Base-by-base conservation (phyloP, 1,284 basidiomycete species). In the Trametes pubescens region DNA sequence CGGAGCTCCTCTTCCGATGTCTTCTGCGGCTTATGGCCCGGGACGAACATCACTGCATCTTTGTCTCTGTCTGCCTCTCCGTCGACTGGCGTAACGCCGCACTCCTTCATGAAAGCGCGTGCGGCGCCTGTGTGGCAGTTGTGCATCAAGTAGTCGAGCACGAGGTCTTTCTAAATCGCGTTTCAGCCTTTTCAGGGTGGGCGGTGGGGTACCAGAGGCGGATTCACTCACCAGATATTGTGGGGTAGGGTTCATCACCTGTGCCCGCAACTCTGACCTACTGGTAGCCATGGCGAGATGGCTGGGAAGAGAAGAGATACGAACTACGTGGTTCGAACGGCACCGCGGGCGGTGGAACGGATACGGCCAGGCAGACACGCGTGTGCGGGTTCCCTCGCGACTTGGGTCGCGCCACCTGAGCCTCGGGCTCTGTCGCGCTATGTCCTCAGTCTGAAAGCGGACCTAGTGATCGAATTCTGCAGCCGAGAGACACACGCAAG, bases 61-160 rank as follows among this genome's bases (percentile, higher is more conserved):
- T 89, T 86, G 72, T 91, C 86, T n/a, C 2, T n/a, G 73, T 91
- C 86, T n/a, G 88, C 89, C 71, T 92, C 89, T 11, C 83, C 82
- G 69, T 91, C 87, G 22, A 89, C 79, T 57, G 86, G 85, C 44
- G 81, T 81, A 24, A 87, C 79, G 11, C 82, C 78, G 64, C 87
- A 88, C 61, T 94, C 91, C 55, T 80, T 79, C 10, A 86, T 83
- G 69, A 95, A 94, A 0, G 89, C 89, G 38, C 82, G 79, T 6
- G 92, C 92, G 0, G 92, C 91, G 43, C 81, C 80, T 37, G 86
- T 84, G 75, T 90, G 93, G 64, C 90, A 89, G 49, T 86, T 84
- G 71, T 94, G 91, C 62, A 86, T 84, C 4, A 96, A 83, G 72
- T 95, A 96, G 71, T 95, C 90, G 52, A 95, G 80, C 8, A 96